Percentiles rank a stretch among this genome's conserved stretches.
phyloP scores from a whole-genome alignment of 2,329 filamentous ascomycete genomes.

The Parasarocladium wereldwijsianum region DNA sequence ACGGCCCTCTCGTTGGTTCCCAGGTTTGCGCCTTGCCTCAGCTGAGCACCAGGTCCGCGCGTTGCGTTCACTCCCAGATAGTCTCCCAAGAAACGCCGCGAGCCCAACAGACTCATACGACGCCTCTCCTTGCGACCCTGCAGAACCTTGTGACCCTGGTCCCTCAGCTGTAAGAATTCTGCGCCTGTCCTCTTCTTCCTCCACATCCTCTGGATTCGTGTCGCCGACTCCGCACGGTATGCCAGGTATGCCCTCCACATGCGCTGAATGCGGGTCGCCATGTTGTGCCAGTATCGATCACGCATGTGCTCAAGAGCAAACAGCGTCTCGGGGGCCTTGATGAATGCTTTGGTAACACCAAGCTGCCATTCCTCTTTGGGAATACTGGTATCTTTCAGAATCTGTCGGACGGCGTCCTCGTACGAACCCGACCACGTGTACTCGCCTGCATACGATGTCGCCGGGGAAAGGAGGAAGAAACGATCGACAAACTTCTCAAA shows the following conservation, averaged over 20 bases:
- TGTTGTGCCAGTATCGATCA: conserved; percentile 97
- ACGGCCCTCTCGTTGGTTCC: conserved; percentile 58
- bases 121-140: conserved; percentile 80
- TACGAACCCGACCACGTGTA: conserved; percentile 90
- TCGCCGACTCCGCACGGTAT: conserved; percentile 84
- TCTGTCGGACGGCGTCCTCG: conserved; percentile 77
- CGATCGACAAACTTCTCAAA: conserved; percentile 98
- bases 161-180: conserved; percentile 76
- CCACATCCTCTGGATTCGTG: conserved; percentile 90
- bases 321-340: conserved; percentile 92
- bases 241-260: conserved; percentile 94
- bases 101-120: conserved; percentile 81
- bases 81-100: conserved; percentile 83
- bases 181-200: conserved; percentile 81
- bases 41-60: conserved; percentile 65
- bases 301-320: conserved; percentile 97
- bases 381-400: conserved; percentile 92
- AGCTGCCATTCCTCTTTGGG: conserved; percentile 93
- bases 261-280: conserved; percentile 93
- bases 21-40: conserved; percentile 62
- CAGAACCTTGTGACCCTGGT: conserved; percentile 72
- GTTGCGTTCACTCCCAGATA: conserved; percentile 79
- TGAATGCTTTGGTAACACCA: conserved; percentile 92
- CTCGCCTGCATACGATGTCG: conserved; percentile 90
- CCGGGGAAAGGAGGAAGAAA: conserved; percentile 88